Evolutionary conservation across 1,284 basidiomycete species (phyloP), one percentile per base, ranked within the genome.

Genomic region (Trichosporon inkin): DNA sequence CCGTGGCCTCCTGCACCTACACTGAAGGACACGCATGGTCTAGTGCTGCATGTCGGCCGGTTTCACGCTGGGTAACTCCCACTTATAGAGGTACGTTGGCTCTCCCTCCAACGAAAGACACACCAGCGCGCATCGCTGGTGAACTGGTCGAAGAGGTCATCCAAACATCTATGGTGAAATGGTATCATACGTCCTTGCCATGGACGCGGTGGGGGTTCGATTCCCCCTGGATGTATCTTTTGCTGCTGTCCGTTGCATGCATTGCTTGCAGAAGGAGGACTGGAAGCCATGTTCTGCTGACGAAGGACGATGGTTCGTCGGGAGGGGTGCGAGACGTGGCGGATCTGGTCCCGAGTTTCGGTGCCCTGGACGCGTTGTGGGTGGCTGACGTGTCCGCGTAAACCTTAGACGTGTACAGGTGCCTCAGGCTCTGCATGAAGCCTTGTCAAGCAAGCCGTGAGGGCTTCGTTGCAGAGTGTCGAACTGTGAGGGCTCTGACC

Each of bases 151-250:
- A 32, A 32, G 28, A 32, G 8, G 28, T 32, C 28, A 32, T 32
- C 28, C 28, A 32, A 14, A 49, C 44, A 49, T 49, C 44, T 49
- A 49, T 49, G 44, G 44, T 49, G 44, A 49, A 49, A 49, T 49
- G 44, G 44, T 49, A 49, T 49, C 44, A 49, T 49, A 22, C 44
- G 28, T 49, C 44, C 44, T 49, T 49, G 44, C 44, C 44, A 49
- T 49, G 44, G 44, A 49, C 28, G 44, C 44, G 44, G 44, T 49
- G 44, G 44, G 44, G 44, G 44, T 49, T 49, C 44, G 44, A 49
- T 49, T 49, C 22, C 44, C 44, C 44, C 44, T 49, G 44, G 44
- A 49, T 49, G 44, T 49, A 49, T 49, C 44, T 49, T 49, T 49
- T 49, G 44, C 14, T 4, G 11, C 14, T 16, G 13, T 49, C 14